Evolutionary conservation across 1,284 basidiomycete species (phyloP).

Genomic region (Erythrobasidium hasegawianum): DNA sequence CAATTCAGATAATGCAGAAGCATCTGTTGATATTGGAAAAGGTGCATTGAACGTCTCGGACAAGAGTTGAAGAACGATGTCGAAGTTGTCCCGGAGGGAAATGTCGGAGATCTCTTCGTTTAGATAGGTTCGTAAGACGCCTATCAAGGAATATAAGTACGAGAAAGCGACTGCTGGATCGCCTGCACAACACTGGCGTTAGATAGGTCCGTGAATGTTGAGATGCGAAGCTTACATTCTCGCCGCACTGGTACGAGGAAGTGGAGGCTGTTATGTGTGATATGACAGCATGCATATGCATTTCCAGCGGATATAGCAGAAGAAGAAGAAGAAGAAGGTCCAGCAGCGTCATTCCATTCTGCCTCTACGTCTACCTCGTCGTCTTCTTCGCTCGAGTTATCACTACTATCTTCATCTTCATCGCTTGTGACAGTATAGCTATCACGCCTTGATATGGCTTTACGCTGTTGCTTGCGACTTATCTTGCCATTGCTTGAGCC

Average conservation of each 20-base stretch:
- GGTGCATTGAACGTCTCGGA: conserved; percentile 26
- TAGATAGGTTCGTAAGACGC: conserved; percentile 82
- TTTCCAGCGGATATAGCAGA: conserved; percentile 1
- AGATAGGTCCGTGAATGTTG: too few relatives aligned
- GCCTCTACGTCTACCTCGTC: conserved; percentile 1
- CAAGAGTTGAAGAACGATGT: conserved; percentile 78
- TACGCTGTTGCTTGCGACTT: neutral
- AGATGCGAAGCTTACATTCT: conserved; percentile 7
- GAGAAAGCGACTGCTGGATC: conserved; percentile 86
- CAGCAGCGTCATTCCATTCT: neutral
- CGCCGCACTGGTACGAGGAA: conserved; percentile 22
- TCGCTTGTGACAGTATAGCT: conserved; percentile 26
- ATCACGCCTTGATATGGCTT: neutral
- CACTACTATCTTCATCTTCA: neutral
- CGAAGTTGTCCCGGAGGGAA: conserved; percentile 84
- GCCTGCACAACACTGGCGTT: conserved; percentile 53
- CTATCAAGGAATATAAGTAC: conserved; percentile 77
- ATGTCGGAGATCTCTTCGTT: conserved; percentile 66
- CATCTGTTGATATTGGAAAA: conserved; percentile 73
- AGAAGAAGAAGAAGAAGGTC: neutral
- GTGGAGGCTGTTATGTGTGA: conserved; percentile 17
- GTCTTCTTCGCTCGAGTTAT: conserved; percentile 2
- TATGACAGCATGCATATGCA: conserved; percentile 33
- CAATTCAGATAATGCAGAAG: conserved; percentile 85
- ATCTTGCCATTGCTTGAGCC: neutral